Conservation (phyloP, 2,329 filamentous ascomycete species). For the Claviceps africana region DNA sequence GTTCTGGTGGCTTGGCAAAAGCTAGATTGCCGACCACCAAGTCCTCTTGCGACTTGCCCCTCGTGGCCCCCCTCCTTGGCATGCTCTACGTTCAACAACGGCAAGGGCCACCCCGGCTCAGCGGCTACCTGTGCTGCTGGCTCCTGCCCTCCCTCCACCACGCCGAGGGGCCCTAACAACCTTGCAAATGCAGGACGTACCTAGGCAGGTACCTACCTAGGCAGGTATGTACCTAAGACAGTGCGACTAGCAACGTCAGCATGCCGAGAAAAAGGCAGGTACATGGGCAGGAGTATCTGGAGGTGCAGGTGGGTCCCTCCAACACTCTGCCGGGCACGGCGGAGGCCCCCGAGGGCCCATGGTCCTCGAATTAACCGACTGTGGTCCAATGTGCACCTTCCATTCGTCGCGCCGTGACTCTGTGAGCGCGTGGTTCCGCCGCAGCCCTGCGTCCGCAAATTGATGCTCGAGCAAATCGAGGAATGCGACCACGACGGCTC, state of each 20-base stretch:
- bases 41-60: neutral
- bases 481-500: neutral
- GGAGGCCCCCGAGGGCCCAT: neutral
- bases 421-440: no score
- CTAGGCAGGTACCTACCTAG: neutral
- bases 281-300: no score
- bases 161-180: neutral
- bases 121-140: neutral
- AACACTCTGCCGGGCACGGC: neutral
- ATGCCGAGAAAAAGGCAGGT: no score
- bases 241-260: no score
- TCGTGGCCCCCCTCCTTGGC: no score
- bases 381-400: neutral
- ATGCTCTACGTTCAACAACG: neutral
- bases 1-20: neutral
- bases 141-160: neutral
- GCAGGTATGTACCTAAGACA: no score
- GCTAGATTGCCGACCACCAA: neutral
- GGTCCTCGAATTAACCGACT: neutral
- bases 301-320: no score
- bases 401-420: no score
- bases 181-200: neutral
- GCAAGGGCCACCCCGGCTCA: neutral
- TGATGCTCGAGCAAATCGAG: neutral
- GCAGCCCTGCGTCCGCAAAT: neutral